Evolutionary conservation across 202 grass and related monocot species (phyloP).

Genomic region (Alloteropsis angusta): DNA sequence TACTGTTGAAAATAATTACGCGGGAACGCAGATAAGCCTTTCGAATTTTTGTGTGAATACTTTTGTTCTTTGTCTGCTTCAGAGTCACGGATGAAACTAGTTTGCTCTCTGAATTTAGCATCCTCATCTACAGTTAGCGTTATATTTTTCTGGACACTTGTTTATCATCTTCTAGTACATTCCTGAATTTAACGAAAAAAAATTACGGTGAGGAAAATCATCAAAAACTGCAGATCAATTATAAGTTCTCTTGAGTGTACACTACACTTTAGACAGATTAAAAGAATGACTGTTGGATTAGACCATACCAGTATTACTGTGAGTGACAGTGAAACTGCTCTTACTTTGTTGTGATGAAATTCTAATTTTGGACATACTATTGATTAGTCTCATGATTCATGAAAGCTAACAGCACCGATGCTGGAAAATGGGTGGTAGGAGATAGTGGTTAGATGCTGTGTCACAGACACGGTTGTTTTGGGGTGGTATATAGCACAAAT

Average conservation of each 20-base stretch:
- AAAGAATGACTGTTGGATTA: neutral
- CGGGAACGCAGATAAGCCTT: neutral
- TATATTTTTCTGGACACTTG: neutral
- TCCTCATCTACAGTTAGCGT: neutral
- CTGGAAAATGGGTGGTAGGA: neutral
- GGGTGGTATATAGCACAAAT: neutral
- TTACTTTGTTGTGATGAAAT: neutral
- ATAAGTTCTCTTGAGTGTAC: neutral
- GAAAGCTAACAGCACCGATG: neutral
- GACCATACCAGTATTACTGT: neutral
- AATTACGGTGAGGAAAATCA: neutral
- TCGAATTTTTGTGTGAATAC: neutral
- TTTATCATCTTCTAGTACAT: neutral
- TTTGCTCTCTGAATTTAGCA: neutral
- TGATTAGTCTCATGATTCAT: neutral
- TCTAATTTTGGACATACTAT: neutral
- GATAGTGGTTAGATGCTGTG: neutral
- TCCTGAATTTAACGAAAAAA: neutral
- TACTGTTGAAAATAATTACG: neutral
- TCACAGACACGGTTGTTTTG: neutral
- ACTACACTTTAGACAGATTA: neutral
- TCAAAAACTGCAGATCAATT: neutral
- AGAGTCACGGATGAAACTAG: neutral
- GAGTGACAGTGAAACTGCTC: neutral
- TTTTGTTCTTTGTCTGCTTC: neutral